Evolutionary conservation across 768 basidiomycete genomes (phyloP), one percentile per base, ranked within the genome.

Genomic region (Mycena maculata): DNA sequence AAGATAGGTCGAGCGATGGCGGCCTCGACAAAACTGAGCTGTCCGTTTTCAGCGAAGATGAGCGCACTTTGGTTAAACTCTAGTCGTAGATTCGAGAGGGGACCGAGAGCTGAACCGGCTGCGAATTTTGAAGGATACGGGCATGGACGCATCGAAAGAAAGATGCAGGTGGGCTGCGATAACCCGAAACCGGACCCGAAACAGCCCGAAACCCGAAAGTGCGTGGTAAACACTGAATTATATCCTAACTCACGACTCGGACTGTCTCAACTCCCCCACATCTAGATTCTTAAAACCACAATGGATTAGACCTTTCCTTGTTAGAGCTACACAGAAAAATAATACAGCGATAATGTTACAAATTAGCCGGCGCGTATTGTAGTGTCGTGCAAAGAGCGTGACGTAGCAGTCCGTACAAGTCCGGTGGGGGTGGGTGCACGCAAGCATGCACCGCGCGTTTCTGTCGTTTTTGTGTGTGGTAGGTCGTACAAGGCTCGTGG

Each of bases 401-500:
- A 30, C 52, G 50, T 33, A 44, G 50, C 39, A 47, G 62, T 63
- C 62, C 62, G 54, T 44, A 23, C 10, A 33, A 33, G 52, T 4
- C 30, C 28, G 50, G 42, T 30, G 52, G 54, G 42, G 22, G 55
- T 12, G 23, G 54, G 62, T 54, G 45, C 60, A 54, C 33, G 52
- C 61, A 27, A 23, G 39, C 54, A 47, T 44, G 42, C 30, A 30
- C 41, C 91, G 76, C n/a, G 69, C 89, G 87, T 47, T 90, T 84
- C 65, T 88, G 33, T 44, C 23, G 28, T 54, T 42, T 6, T 11
- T 15, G 30, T 22, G 23, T 30, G 58, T 38, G 33, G 36, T 13
- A 20, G 38, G 47, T 1, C 20, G 28, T 28, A 38, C 20, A 57
- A 10, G 20, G 41, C 6, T n/a, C 10, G n/a, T n/a, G n/a, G n/a